Percentiles rank a stretch among this genome's conserved stretches.
Evolutionary conservation across 2,329 filamentous ascomycete species (phyloP).

Genomic region (Pseudogymnoascus sp.): DNA sequence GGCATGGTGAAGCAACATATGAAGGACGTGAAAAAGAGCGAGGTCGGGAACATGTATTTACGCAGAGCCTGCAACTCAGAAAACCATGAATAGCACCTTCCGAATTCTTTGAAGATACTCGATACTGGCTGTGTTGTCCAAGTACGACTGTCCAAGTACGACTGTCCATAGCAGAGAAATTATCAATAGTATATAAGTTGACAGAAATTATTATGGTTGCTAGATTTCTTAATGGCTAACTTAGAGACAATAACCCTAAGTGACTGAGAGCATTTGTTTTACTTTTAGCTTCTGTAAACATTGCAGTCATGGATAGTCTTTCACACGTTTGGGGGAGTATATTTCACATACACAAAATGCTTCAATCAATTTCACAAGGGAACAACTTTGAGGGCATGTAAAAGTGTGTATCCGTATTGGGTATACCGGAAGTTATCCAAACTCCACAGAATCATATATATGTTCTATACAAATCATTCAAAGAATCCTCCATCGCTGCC

Average conservation of each 20-base stretch:
- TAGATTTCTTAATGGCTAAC: not conserved
- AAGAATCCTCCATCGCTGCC: slow-evolving; percentile 53
- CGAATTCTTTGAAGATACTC: not conserved
- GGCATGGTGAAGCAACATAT: no score
- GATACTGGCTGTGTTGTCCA: not conserved
- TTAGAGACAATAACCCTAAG: not conserved
- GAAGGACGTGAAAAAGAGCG: not conserved
- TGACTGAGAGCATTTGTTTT: not conserved
- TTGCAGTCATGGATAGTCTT: not conserved
- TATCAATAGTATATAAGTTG: not conserved
- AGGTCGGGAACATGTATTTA: not conserved
- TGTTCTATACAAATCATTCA: slow-evolving; percentile 29
- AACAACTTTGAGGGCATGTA: not conserved
- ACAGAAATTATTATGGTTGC: not conserved
- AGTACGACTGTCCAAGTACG: not conserved
- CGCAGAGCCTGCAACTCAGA: not conserved
- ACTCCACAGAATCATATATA: slow-evolving; percentile 7
- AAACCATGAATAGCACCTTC: not conserved
- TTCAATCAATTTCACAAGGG: not conserved
- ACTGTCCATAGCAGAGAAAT: not conserved
- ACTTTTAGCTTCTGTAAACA: not conserved
- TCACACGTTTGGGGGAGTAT: not conserved
- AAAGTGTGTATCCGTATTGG: not conserved
- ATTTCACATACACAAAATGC: not conserved
- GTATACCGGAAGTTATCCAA: not conserved